Evolutionary conservation across 2,329 filamentous ascomycete genomes (phyloP), one percentile per base, ranked within the genome.

Genomic region (Nemania abortiva): DNA sequence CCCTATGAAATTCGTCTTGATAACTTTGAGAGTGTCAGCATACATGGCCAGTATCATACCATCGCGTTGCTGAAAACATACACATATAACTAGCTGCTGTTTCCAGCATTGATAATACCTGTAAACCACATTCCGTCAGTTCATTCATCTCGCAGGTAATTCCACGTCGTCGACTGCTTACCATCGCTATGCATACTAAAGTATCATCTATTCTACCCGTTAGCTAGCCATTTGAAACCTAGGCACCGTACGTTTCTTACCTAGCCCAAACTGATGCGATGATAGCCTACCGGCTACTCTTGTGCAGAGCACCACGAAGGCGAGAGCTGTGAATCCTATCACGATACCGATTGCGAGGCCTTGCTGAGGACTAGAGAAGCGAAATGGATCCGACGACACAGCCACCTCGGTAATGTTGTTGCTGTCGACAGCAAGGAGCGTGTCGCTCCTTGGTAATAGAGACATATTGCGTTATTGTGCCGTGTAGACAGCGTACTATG

Each of bases 41-140:
- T 31, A 39, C 13, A 18, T 29, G 15, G 4, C 42, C 27, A 4
- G 18, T 13, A 24, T 6, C 10, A 22, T 6, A 37, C 31, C 37
- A 31, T 11, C 9, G 42, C 15, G 15, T 13, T 31, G 20, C 22
- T 18, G 13, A 63, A n/a, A 4, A 66, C 72, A 66, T 39, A 75
- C 74, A 74, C 72, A 73, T 71, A 69, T 75, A 75, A 61, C 70
- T 74, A 29, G 71, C 72, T 50, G 66, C 71, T 24, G 74, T 72
- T 59, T 75, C 73, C 6, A 68, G 37, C 47, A 75, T 71, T n/a
- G 74, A 74, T 7, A 75, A 58, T 13, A 66, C 55, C 73, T 74
- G 56, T 52, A 29, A 3, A 27, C 45, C 3, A 50, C 29, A 31
- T 20, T 9, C 45, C 7, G 29, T 57, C 27, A 63, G 37, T 57